Percentiles rank a stretch among this genome's conserved stretches.
These are phyloP conservation scores for Pythium chondricola DNA, from an alignment of 352 stramenopile genomes.

Conservation along the genomic window DNA sequence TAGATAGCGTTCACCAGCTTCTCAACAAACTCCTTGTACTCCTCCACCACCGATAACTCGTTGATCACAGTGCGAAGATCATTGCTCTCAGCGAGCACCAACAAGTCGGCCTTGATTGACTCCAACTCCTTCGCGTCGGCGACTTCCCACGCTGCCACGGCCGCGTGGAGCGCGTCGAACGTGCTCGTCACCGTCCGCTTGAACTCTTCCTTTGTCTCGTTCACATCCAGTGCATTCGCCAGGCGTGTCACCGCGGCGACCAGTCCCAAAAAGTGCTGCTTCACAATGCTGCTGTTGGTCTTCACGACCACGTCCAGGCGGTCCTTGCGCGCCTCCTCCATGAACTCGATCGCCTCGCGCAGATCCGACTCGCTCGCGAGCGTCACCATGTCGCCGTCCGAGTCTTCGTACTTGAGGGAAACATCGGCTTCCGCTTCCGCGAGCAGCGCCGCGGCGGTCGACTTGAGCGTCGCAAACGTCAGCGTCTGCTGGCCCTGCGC, in stretches of 20 bases:
- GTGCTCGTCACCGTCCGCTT: conserved; percentile 30
- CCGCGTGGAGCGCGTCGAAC: conserved; percentile 31
- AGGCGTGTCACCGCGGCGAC: conserved; percentile 52
- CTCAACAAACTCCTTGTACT: conserved; percentile 26
- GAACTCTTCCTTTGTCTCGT: conserved; percentile 7
- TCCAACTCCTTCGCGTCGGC: conserved; percentile 30
- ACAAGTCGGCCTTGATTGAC: conserved; percentile 37
- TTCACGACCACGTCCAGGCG: conserved; percentile 27
- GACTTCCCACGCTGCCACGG: conserved; percentile 40
- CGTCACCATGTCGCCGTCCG: conserved; percentile 51
- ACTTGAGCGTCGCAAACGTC: conserved; percentile 23
- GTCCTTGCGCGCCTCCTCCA: conserved; percentile 39
- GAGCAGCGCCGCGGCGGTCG: conserved; percentile 15
- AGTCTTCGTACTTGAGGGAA: conserved; percentile 47
- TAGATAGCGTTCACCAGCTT: conserved; percentile 28
- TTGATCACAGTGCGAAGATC: conserved; percentile 27
- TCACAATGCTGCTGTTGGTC: conserved; percentile 19
- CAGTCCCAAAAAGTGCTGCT: conserved; percentile 36
- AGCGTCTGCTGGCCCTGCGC: conserved; percentile 14
- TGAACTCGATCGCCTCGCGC: conserved; percentile 42
- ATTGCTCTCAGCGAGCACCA: conserved; percentile 30
- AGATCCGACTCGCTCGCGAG: conserved; percentile 47
- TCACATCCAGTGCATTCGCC: conserved; percentile 22
- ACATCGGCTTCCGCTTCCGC: conserved; percentile 16
- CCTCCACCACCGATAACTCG: conserved; percentile 24